Percentiles rank a stretch among this genome's conserved stretches.
These are phyloP conservation scores for Candida glucosophila DNA, from an alignment of 1,139 yeast species.

Conservation along the genomic window DNA sequence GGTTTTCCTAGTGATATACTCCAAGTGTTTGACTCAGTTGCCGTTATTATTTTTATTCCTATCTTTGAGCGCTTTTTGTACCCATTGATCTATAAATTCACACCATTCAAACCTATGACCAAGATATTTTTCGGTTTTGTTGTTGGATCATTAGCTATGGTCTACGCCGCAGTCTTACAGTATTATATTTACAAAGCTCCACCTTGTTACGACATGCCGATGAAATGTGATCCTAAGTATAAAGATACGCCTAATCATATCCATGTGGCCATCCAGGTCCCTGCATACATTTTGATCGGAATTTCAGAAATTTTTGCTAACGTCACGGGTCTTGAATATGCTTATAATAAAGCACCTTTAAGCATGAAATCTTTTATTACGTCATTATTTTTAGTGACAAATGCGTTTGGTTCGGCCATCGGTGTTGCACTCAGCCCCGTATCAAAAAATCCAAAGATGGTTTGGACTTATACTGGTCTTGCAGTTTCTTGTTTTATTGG, in stretches of 20 bases:
- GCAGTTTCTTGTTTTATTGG: conserved; percentile 51
- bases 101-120: conserved; percentile 61
- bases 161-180: conserved; percentile 77
- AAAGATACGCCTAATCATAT: conserved; percentile 37
- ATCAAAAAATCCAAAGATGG: conserved; percentile 58
- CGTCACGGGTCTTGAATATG: conserved; percentile 60
- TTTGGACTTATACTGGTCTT: conserved; percentile 60
- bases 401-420: conserved; percentile 61
- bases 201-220: conserved; percentile 67
- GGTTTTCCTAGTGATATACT: conserved; percentile 60
- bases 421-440: conserved; percentile 67
- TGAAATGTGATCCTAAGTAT: conserved; percentile 21
- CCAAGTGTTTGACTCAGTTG: conserved; percentile 54
- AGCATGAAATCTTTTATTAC: conserved; percentile 60
- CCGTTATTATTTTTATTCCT: conserved; percentile 56
- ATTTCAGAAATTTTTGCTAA: conserved; percentile 59
- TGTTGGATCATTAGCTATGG: conserved; percentile 62
- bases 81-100: conserved; percentile 47
- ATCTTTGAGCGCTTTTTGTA: conserved; percentile 44
- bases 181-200: conserved; percentile 62
- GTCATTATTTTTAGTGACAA: conserved; percentile 52
- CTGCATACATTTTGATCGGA: conserved; percentile 56
- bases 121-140: conserved; percentile 72
- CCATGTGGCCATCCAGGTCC: conserved; percentile 57
- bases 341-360: conserved; percentile 62